A percentile compares a stretch with the other conserved stretches of the same genome.
Conservation (phyloP, 192 early-diverging fungal genomes). For the Pilaira anomala region DNA sequence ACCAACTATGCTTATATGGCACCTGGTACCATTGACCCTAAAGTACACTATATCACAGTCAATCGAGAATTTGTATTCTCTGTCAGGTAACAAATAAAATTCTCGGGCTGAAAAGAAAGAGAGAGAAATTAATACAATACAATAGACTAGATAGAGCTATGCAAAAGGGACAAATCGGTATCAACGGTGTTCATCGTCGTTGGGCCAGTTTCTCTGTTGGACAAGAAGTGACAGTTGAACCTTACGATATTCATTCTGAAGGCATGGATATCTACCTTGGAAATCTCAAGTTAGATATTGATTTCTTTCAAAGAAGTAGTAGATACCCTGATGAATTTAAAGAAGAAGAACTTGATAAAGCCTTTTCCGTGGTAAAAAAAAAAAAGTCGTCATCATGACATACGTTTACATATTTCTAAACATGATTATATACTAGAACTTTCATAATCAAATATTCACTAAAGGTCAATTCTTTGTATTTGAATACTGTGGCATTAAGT, state of each 20-base stretch:
- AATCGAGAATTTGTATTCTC: constrained; percentile 82
- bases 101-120: background rate
- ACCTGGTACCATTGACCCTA: constrained; percentile 66
- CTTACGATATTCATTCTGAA: constrained; percentile 56
- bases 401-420: background rate
- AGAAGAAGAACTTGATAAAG: constrained; percentile 66
- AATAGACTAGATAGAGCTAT: constrained; percentile 45
- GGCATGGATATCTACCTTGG: constrained; percentile 41
- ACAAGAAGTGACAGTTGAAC: constrained; percentile 57
- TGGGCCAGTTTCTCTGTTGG: constrained; percentile 65
- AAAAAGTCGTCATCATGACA: background rate
- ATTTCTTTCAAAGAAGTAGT: constrained; percentile 49
- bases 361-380: constrained; percentile 51
- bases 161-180: constrained; percentile 47
- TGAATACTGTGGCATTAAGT: constrained; percentile 77
- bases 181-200: constrained; percentile 55
- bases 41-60: constrained; percentile 68
- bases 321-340: constrained; percentile 62
- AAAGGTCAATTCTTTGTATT: constrained; percentile 74
- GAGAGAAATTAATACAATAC: background rate
- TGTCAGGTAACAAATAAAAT: constrained; percentile 49
- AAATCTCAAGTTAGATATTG: constrained; percentile 55
- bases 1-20: constrained; percentile 80
- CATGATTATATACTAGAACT: constrained; percentile 43
- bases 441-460: constrained; percentile 80